phyloP scores from a whole-genome alignment of 1,284 basidiomycete species.

The Coniferiporia sulphurascens region DNA sequence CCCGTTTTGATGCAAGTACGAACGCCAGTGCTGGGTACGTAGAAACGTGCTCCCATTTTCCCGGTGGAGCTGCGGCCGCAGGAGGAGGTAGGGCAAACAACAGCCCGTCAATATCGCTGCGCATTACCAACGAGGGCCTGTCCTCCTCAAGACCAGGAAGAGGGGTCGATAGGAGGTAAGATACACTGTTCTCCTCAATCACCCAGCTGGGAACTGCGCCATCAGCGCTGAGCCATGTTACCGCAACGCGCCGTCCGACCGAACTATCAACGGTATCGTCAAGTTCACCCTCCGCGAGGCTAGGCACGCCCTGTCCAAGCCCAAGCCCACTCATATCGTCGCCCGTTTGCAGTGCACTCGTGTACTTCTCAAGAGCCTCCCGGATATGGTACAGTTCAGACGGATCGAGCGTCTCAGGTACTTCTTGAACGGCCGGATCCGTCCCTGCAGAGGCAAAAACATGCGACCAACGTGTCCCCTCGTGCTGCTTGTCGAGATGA shows the following conservation, averaged over 20 bases:
- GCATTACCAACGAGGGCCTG: conserved; percentile 56
- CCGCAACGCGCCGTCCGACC: conserved; percentile 53
- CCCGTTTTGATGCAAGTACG: conserved; percentile 90
- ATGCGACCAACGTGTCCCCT: conserved; percentile 79
- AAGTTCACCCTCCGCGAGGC: conserved; percentile 75
- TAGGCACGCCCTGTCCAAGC: conserved; percentile 62
- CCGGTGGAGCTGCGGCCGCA: conserved; percentile 24
- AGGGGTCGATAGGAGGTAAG: conserved; percentile 57
- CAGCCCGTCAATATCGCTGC: conserved; percentile 80
- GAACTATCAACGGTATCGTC: conserved; percentile 78
- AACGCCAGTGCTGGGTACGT: conserved; percentile 90
- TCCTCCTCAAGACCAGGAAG: conserved; percentile 43
- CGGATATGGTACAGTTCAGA: conserved; percentile 76
- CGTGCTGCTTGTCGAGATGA: conserved; percentile 80
- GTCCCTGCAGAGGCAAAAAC: conserved; percentile 59
- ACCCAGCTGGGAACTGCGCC: conserved; percentile 41
- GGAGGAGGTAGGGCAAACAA: conserved; percentile 34
- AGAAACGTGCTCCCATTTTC: conserved; percentile 67
- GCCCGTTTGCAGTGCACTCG: conserved; percentile 49
- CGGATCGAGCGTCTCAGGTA: conserved; percentile 86
- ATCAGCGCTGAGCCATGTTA: conserved; percentile 60
- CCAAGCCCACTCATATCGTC: conserved; percentile 55
- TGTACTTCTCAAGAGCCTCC: conserved; percentile 83
- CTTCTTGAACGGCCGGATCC: conserved; percentile 54
- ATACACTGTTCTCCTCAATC: conserved; percentile 34